phyloP scores from a whole-genome alignment of 192 early-diverging fungal genomes.

The Dissophora ornata region DNA sequence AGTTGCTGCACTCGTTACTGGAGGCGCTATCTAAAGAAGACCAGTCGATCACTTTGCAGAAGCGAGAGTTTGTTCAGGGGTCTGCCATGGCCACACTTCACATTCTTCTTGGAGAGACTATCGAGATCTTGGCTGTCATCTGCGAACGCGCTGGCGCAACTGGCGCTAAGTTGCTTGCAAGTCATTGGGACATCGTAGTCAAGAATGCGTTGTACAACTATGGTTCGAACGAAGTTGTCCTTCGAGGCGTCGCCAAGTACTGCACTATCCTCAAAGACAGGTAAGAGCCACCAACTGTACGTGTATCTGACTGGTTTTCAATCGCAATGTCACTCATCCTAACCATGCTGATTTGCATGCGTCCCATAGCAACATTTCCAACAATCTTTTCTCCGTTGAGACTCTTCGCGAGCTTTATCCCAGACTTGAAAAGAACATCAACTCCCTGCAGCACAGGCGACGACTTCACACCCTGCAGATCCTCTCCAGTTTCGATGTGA shows the following conservation, averaged over 20 bases:
- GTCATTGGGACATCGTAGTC: constrained; percentile 55
- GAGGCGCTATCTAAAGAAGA: constrained; percentile 45
- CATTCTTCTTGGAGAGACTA: constrained; percentile 60
- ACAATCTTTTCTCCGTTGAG: constrained; percentile 50
- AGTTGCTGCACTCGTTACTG: constrained; percentile 44
- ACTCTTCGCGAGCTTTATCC: constrained; percentile 62
- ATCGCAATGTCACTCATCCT: neutral
- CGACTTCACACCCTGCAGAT: constrained; percentile 77
- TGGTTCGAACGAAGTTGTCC: constrained; percentile 60
- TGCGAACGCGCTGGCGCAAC: constrained; percentile 18
- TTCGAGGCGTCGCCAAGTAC: constrained; percentile 59
- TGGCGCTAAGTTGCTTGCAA: constrained; percentile 26
- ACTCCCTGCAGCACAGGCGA: constrained; percentile 63
- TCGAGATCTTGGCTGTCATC: constrained; percentile 57
- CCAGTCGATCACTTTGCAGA: constrained; percentile 38
- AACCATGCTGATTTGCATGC: neutral
- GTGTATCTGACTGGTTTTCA: no score
- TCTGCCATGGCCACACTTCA: constrained; percentile 57
- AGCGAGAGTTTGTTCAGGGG: constrained; percentile 56
- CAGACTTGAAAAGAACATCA: constrained; percentile 69
- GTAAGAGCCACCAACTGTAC: constrained; percentile 17
- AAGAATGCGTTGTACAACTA: constrained; percentile 54
- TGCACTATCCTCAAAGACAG: constrained; percentile 50
- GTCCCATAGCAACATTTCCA: constrained; percentile 23
- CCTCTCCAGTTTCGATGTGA: constrained; percentile 76